Base-by-base conservation (phyloP, 306 rosid species). In the cucumber (Cucumis sativus) region DNA sequence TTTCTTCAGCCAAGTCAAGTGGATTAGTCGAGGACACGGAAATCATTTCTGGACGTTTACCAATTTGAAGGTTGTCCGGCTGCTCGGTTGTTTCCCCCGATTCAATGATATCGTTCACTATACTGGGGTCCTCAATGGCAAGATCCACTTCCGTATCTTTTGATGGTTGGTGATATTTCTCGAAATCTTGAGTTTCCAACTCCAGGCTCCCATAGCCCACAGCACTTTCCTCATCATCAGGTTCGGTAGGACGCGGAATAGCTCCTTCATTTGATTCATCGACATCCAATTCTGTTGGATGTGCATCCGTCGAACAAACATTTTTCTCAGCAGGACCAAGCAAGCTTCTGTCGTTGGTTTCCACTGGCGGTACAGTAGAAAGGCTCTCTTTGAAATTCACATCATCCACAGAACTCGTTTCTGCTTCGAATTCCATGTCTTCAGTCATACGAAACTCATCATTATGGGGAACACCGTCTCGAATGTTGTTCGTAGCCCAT, bases 1-100 rank as follows among this genome's bases (percentile, higher is more conserved):
- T 79, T 79, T 92, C 96, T 82, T 92, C 99, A 0, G 99, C 99
- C 25, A 87, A 75, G 61, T 95, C 91, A 17, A 95, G 96, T 1
- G 97, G 92, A 84, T 87, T 92, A 81, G 71, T 80, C 8, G 68
- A 79, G 68, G 84, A 17, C 55, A 72, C 81, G 2, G 49, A 39
- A 64, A 82, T 92, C 82, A 82, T 85, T 84, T 87, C 90, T 5
- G 78, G 86, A 67, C 78, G 86, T 87, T 77, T 58, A 79, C 83
- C 84, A 17, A 74, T 81, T 62, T 74, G 80, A 85, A 37, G 80
- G 82, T 82, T 89, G 82, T 88, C 93, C 79, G 89, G 73, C 63
- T 89, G 83, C 87, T 61, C 92, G 18, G 89, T 89, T 72, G 80
- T 89, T 85, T 89, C 96, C 80, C 86, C 87, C 74, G 88, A 84